These are phyloP conservation scores for Cucumis hystrix DNA, from an alignment of 306 rosid genomes.

Conservation along the genomic window DNA sequence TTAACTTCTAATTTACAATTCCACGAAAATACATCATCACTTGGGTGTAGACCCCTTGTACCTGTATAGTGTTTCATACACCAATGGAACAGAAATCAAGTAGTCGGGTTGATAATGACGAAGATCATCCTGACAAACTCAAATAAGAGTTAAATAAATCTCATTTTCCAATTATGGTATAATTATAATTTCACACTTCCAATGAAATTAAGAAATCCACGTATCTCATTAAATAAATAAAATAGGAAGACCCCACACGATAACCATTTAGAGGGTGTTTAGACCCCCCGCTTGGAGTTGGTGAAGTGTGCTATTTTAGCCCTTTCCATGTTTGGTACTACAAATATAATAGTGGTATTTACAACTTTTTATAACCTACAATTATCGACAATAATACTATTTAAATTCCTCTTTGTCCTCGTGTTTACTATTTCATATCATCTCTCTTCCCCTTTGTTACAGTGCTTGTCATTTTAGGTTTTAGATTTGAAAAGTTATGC, in stretches of 20 bases:
- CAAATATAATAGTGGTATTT: too few species aligned
- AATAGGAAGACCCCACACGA: not conserved
- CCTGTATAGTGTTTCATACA: slow-evolving; percentile 90
- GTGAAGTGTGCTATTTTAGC: too few species aligned
- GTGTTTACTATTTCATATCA: too few species aligned
- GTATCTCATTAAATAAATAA: not conserved
- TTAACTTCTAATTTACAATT: not conserved
- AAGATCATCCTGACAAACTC: slow-evolving; percentile 54
- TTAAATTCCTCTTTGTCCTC: too few species aligned
- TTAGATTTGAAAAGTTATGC: too few species aligned
- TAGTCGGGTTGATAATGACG: slow-evolving; percentile 55
- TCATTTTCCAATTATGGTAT: not conserved
- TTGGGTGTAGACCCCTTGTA: slow-evolving; percentile 12
- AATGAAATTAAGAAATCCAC: not conserved
- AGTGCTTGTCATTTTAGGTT: not conserved
- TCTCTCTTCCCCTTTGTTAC: too few species aligned
- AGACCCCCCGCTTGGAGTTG: too few species aligned
- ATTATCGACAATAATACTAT: too few species aligned
- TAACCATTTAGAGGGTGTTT: not conserved
- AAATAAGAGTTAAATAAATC: not conserved
- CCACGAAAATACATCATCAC: not conserved
- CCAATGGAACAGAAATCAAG: slow-evolving; percentile 79
- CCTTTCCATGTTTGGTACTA: too few species aligned
- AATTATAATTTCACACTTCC: not conserved
- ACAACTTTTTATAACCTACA: too few species aligned